A percentile compares a stretch with the other conserved stretches of the same genome.
Conservation (phyloP, 805 yeast species). For the Scheffersomyces coipomensis region DNA sequence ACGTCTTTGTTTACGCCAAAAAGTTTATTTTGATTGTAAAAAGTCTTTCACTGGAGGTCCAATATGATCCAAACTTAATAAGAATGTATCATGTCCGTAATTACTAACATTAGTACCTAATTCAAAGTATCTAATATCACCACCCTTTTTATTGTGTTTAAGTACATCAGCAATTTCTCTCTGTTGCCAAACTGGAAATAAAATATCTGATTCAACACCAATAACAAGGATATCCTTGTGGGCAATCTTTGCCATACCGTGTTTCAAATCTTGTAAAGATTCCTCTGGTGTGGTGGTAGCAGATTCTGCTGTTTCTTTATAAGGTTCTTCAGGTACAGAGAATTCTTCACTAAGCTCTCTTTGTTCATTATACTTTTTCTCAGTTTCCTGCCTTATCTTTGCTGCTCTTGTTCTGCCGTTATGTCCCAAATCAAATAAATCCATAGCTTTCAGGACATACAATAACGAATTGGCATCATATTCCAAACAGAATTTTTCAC, state of each 20-base stretch:
- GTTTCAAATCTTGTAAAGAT: slow-evolving; percentile 55
- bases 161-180: slow-evolving; percentile 70
- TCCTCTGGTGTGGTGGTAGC: slow-evolving; percentile 53
- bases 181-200: slow-evolving; percentile 96
- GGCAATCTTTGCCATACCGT: slow-evolving; percentile 64
- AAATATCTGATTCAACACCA: slow-evolving; percentile 90
- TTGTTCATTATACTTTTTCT: slow-evolving; percentile 20
- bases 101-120: slow-evolving; percentile 73
- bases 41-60: slow-evolving; percentile 75
- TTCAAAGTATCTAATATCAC: slow-evolving; percentile 60
- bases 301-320: slow-evolving; percentile 48
- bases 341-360: slow-evolving; percentile 2
- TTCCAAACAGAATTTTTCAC: slow-evolving; percentile 88
- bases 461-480: slow-evolving; percentile 88
- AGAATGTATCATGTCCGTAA: slow-evolving; percentile 90
- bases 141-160: slow-evolving; percentile 24
- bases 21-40: slow-evolving; percentile 25
- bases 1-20: too few species aligned
- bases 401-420: slow-evolving; percentile 45
- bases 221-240: slow-evolving; percentile 70
- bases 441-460: slow-evolving; percentile 93
- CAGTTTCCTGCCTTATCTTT: slow-evolving; percentile 37
- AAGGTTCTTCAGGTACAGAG: slow-evolving; percentile 49
- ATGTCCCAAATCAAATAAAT: slow-evolving; percentile 76
- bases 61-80: slow-evolving; percentile 73